These are phyloP conservation scores for Quercus wislizeni DNA, from an alignment of 306 rosid species.

Conservation along the genomic window DNA sequence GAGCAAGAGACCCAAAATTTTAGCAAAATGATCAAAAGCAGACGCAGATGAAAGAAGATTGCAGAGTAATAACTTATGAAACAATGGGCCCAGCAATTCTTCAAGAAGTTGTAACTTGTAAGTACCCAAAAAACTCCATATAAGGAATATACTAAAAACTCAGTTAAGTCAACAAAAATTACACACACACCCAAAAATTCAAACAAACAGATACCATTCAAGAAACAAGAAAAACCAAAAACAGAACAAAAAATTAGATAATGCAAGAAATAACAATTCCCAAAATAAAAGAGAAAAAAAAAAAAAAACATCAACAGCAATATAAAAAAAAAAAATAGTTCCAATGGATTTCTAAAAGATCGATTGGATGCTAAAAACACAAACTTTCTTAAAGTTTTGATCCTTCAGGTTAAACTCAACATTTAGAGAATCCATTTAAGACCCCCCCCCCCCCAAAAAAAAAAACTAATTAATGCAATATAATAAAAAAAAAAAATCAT, in stretches of 20 bases:
- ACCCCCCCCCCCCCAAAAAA: not conserved
- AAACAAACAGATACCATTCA: not conserved
- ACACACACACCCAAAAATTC: no score
- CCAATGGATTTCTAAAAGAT: no score
- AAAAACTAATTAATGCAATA: not conserved
- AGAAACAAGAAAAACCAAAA: not conserved
- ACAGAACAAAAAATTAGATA: not conserved
- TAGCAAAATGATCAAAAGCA: not conserved
- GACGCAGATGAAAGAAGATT: not conserved
- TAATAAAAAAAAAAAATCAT: slow-evolving; percentile 18
- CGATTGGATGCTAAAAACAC: no score
- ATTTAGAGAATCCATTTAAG: no score
- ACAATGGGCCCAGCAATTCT: not conserved
- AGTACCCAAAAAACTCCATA: not conserved
- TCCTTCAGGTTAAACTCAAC: no score
- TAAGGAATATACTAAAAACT: not conserved
- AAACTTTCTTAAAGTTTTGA: no score
- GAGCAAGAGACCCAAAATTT: not conserved
- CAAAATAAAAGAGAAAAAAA: not conserved
- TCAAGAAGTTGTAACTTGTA: not conserved
- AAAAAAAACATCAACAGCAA: not conserved
- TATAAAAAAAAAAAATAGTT: not conserved
- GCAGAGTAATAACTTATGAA: not conserved
- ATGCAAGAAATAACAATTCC: not conserved
- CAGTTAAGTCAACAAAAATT: not conserved